Conservation (phyloP, 1,284 basidiomycete genomes). For the Pseudomicrostroma phylloplanum region DNA sequence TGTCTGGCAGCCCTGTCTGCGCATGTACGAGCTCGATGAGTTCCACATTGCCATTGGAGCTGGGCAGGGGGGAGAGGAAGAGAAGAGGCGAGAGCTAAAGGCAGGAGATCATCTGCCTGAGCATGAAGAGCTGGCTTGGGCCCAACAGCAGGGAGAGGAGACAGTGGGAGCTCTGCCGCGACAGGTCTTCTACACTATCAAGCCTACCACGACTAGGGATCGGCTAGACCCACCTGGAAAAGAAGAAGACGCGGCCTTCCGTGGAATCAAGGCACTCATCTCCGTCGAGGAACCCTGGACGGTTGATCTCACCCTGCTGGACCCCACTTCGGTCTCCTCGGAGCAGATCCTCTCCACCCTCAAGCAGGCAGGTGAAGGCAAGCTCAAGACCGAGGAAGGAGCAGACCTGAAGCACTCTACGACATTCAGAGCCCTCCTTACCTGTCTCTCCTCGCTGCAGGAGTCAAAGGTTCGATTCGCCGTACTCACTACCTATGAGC, state of each 20-base stretch:
- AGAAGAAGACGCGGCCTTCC: not conserved
- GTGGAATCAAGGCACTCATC: conserved; percentile 12
- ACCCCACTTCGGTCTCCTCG: not conserved
- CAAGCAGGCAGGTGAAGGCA: not conserved
- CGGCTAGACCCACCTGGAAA: conserved; percentile 2
- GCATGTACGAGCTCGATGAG: conserved; percentile 4
- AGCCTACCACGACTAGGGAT: conserved; percentile 3
- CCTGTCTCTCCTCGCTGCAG: conserved; percentile 10
- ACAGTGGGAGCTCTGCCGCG: conserved; percentile 8
- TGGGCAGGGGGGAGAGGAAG: not conserved
- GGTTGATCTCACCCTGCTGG: conserved; percentile 8
- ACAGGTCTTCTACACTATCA: conserved; percentile 13
- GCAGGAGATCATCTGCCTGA: conserved; percentile 14
- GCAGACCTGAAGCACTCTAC: not conserved
- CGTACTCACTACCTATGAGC: conserved; percentile 16
- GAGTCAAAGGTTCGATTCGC: conserved; percentile 4
- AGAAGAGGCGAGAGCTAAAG: conserved; percentile 5
- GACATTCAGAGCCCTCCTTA: conserved; percentile 9
- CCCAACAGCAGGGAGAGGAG: not conserved
- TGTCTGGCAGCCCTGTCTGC: conserved; percentile 14
- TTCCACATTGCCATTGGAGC: not conserved
- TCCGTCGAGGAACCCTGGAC: conserved; percentile 13
- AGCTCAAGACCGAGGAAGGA: not conserved
- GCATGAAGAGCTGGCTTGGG: conserved; percentile 5
- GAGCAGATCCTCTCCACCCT: not conserved